Evolutionary conservation across 2,329 filamentous ascomycete genomes (phyloP), one percentile per base, ranked within the genome.

Genomic region (Mycosphaerella arachidis): DNA sequence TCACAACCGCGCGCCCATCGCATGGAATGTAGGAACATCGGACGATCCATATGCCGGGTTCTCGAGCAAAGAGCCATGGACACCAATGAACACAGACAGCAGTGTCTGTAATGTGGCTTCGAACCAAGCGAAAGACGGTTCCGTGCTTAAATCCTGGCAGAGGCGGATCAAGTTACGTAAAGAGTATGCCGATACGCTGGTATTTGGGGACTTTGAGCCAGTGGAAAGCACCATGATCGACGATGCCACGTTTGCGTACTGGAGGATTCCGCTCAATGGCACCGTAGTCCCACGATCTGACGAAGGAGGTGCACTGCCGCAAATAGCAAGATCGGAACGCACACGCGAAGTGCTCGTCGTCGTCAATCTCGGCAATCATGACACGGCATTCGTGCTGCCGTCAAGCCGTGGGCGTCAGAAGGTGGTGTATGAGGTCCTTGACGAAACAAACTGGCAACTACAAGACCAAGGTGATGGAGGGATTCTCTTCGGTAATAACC

Each of bases 21-120:
- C 63, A 2, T 66, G 63, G 61, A 50, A 10, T 8, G 10, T 57
- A 5, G 33, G 52, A 10, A 54, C 59, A 4, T 27, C 24, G 6
- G 77, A 71, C 0, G 60, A 58, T 16, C 74, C 75, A 0, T 79
- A 86, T 63, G 85, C 83, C 0, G 87, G 87, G 1, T 90, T 90
- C 74, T 85, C 66, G 1, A 51, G 37, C 35, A 45, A 30, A 4
- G 45, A 64, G 29, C 62, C 54, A n/a, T 68, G 66, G 66, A 61
- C 63, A 27, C 64, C 63, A 0, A 68, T 66, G 64, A 66, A 66
- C 51, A 63, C 59, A 4, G 64, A 66, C 45, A 59, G 57, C 3
- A 52, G 53, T 3, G 10, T 54, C 2, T 66, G 64, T 56, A 66
- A 66, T 18, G 59, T 66, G 8, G 55, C 57, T 4, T 18, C 53